Evolutionary conservation across 345 rosid genomes (phyloP), one percentile per base, ranked within the genome.

Genomic region (Physaria fendleri): DNA sequence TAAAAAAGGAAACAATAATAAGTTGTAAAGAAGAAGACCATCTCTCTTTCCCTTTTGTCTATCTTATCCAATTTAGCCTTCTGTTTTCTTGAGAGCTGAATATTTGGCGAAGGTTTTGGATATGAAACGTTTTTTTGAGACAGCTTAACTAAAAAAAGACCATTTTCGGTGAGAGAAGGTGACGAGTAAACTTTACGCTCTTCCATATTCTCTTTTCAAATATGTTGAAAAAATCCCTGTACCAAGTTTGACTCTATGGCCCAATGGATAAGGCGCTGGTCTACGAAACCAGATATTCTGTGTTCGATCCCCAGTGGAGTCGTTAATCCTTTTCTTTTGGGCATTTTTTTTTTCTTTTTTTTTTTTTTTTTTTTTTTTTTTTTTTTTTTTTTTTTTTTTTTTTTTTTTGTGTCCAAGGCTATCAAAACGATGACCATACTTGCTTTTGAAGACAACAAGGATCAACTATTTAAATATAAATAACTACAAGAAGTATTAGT

Each of bases 271-370:
- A 86, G 95, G 93, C 85, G 84, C 96, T 85, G 84, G 95, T 84
- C 90, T 74, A 84, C 95, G 87, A 69, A 85, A 84, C 86, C 86
- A 78, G 87, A 86, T 87, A 80, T 38, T 88, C 87, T 77, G 85
- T 88, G 90, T 85, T 83, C 84, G 87, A 88, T 79, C 81, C 81
- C 90, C 92, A 85, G 84, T 69, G 80, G 79, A 82, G 87, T 82
- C 91, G 94, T 10, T n/a, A n/a, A n/a, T n/a, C n/a, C n/a, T n/a
- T n/a, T n/a, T n/a, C n/a, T n/a, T n/a, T n/a, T n/a, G n/a, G n/a
- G n/a, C n/a, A n/a, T n/a, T n/a, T n/a, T n/a, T n/a, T n/a, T n/a
- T n/a, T n/a, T n/a, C n/a, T 23, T 13, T 2, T 0, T 1, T 64
- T 53, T 11, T 1, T 3, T n/a, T 4, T 12, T n/a, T 8, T 0